These are phyloP conservation scores for Eucalyptus marginata DNA, from an alignment of 345 rosid species.

Conservation along the genomic window DNA sequence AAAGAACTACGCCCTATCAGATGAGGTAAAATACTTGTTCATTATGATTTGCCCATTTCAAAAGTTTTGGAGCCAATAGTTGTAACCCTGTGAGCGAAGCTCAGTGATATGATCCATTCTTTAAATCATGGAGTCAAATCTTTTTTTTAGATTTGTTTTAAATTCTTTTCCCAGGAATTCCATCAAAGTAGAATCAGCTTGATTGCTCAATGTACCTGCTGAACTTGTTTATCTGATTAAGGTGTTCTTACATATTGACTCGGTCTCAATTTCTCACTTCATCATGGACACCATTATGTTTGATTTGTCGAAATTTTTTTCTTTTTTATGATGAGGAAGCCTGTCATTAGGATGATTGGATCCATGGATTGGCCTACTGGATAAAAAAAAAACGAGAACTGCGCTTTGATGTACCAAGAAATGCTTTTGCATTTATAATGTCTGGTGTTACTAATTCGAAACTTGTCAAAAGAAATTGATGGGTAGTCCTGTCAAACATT, in stretches of 20 bases:
- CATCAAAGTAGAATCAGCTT: conserved; percentile 8
- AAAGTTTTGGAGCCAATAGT: conserved; percentile 5
- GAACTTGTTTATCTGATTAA: background rate
- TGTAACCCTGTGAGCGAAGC: conserved; percentile 6
- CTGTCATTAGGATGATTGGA: background rate
- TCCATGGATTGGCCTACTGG: background rate
- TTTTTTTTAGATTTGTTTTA: background rate
- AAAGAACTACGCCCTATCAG: background rate
- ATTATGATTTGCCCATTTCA: conserved; percentile 3
- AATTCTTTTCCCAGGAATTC: background rate
- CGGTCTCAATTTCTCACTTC: background rate
- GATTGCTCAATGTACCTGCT: background rate
- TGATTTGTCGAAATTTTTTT: background rate
- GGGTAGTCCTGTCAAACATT: background rate
- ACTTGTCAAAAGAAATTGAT: background rate
- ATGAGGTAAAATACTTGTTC: conserved; percentile 11
- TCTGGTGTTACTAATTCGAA: background rate
- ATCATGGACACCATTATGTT: background rate
- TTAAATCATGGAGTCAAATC: background rate
- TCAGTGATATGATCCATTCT: background rate
- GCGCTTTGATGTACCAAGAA: background rate
- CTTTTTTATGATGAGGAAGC: background rate
- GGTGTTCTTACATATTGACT: background rate
- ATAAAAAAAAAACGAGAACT: background rate
- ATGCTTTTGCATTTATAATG: background rate